phyloP scores from a whole-genome alignment of 2,329 filamentous ascomycete species.

The Aulographum hederae region DNA sequence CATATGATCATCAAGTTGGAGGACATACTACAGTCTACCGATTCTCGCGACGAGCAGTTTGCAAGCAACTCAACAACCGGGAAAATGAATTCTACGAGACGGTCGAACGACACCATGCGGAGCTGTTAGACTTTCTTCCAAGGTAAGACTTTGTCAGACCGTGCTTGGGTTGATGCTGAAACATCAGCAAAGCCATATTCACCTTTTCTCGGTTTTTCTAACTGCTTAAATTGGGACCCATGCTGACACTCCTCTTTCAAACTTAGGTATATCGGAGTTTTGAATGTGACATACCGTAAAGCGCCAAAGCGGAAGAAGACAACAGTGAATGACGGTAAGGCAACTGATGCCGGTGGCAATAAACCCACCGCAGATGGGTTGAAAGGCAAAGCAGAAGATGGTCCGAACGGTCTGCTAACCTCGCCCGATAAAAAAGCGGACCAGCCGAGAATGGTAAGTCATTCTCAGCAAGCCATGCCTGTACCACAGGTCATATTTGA shows the following conservation, averaged over 20 bases:
- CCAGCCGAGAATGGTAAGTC: conserved; percentile 41
- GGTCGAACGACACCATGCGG: conserved; percentile 77
- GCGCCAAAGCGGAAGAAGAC: conserved; percentile 43
- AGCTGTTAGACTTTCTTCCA: conserved; percentile 78
- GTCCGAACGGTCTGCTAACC: not conserved
- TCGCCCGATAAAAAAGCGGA: not conserved
- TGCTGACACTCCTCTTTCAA: conserved; percentile 1
- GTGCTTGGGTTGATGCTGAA: conserved; percentile 19
- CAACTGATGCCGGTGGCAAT: not conserved
- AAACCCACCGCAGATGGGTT: not conserved
- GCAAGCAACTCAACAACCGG: conserved; percentile 93
- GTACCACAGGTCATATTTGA: conserved; percentile 85
- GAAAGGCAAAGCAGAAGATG: not conserved
- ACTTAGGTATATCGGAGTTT: conserved; percentile 77
- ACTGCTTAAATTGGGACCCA: not conserved
- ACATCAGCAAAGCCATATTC: conserved; percentile 17
- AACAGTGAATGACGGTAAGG: conserved; percentile 12
- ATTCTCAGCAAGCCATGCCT: conserved; percentile 56
- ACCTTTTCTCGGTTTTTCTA: conserved; percentile 1
- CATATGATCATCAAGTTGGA: conserved; percentile 93
- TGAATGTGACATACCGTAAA: conserved; percentile 92
- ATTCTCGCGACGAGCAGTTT: conserved; percentile 86
- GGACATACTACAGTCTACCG: conserved; percentile 93
- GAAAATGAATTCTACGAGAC: conserved; percentile 99
- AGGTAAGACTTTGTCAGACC: conserved; percentile 27